Evolutionary conservation across 768 basidiomycete genomes (phyloP), one percentile per base, ranked within the genome.

Genomic region (Naematelia encephala): DNA sequence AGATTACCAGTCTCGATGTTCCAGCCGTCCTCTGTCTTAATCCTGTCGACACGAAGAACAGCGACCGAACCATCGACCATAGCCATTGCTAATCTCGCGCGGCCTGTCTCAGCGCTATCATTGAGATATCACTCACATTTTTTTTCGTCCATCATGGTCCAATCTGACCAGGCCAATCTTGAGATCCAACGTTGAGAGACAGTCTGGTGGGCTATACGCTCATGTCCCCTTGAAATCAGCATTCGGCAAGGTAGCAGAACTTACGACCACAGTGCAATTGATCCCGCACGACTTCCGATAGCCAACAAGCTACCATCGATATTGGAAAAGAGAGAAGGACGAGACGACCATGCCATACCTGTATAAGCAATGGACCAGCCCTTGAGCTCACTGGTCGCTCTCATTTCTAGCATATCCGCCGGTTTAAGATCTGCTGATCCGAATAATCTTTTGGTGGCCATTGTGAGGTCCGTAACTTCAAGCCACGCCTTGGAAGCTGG

Each of bases 401-500:
- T 43, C 59, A 69, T 61, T 30, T 64, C 56, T 5, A 64, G 51
- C 58, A 64, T 63, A 1, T 29, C 57, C 2, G 51, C 30, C 39
- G 51, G 27, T 1, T 25, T 26, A 22, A 57, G 28, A 16, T 49
- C 21, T 29, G 34, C 49, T 21, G 22, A 48, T 23, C 8, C 43
- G 30, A 43, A 34, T 34, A 52, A 34, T 4, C 5, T 2, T 25
- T 53, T 59, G 16, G 59, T 61, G n/a, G 46, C 26, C 14, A 56
- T 27, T 1, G 66, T 67, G 29, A 67, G 43, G 39, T 67, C 66
- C 5, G 49, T 53, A 26, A 67, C 69, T 54, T 70, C 67, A 26
- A 59, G 60, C 64, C 67, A 70, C 42, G 60, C 57, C 29, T 69
- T 70, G 23, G 59, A 56, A 23, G 61, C 62, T 12, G 69, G 61